Conservation (phyloP, 2,329 filamentous ascomycete species). For the Amauroascus verrucosus region DNA sequence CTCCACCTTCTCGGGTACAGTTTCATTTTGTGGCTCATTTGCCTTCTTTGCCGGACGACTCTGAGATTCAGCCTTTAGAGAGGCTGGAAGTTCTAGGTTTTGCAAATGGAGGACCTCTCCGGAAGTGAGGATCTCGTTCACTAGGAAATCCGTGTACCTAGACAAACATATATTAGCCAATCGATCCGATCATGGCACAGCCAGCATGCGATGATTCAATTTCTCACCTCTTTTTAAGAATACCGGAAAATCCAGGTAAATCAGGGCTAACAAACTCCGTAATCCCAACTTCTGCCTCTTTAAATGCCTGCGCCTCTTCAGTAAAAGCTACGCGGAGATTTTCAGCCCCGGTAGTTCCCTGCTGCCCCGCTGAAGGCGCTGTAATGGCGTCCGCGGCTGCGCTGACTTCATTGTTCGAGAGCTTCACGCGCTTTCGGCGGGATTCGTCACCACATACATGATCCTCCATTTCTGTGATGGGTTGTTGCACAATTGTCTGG, state of each 20-base stretch:
- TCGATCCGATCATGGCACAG: background rate
- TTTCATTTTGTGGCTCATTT: background rate
- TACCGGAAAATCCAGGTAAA: slow-evolving; percentile 51
- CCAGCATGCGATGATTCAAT: background rate
- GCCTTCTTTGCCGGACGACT: background rate
- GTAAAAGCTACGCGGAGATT: slow-evolving; percentile 1
- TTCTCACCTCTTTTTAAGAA: slow-evolving; percentile 55
- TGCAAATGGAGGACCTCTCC: slow-evolving; percentile 66
- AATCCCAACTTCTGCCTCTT: slow-evolving; percentile 49
- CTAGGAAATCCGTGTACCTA: slow-evolving; percentile 82
- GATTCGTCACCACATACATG: slow-evolving; percentile 10
- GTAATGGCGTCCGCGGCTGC: background rate
- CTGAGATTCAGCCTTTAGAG: slow-evolving; percentile 13
- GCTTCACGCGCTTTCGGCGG: slow-evolving; percentile 19
- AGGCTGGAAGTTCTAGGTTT: slow-evolving; percentile 32
- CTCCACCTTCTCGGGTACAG: background rate
- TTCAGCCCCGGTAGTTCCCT: background rate
- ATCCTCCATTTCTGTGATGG: slow-evolving; percentile 6
- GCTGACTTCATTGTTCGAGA: slow-evolving; percentile 12
- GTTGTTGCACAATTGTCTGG: background rate
- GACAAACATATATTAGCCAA: slow-evolving; percentile 4
- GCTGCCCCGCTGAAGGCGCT: background rate
- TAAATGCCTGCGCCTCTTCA: slow-evolving; percentile 27
- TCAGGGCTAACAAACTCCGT: slow-evolving; percentile 50
- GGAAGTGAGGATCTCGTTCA: slow-evolving; percentile 73